These are phyloP conservation scores for Sarcodon sp. DNA, from an alignment of 768 basidiomycete genomes.

Conservation along the genomic window DNA sequence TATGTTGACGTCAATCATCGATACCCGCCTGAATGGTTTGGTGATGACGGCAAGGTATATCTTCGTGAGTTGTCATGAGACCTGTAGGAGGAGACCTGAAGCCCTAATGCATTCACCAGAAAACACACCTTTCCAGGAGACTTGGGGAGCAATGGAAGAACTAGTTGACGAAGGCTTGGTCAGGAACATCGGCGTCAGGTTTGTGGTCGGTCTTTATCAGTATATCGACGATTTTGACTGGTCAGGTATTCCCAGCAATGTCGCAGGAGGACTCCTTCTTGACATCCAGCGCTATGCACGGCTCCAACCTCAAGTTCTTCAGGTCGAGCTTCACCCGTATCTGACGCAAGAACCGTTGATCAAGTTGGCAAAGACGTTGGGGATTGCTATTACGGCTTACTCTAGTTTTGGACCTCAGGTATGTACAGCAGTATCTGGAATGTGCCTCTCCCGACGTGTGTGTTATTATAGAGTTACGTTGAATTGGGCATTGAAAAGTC, in stretches of 20 bases:
- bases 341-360: slow-evolving; percentile 35
- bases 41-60: slow-evolving; percentile 56
- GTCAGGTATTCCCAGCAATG: slow-evolving; percentile 38
- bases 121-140: slow-evolving; percentile 65
- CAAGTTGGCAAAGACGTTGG: slow-evolving; percentile 26
- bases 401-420: slow-evolving; percentile 35
- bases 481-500: slow-evolving; percentile 54
- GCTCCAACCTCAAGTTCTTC: slow-evolving; percentile 41
- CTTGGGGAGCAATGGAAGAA: slow-evolving; percentile 75
- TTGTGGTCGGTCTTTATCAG: slow-evolving; percentile 3
- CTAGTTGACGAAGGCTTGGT: slow-evolving; percentile 57
- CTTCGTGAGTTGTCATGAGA: slow-evolving; percentile 30
- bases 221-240: background rate
- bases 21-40: slow-evolving; percentile 79
- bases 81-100: background rate
- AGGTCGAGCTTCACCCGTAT: slow-evolving; percentile 50
- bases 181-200: slow-evolving; percentile 76
- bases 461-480: slow-evolving; percentile 26
- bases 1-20: slow-evolving; percentile 67
- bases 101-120: slow-evolving; percentile 19
- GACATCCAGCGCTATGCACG: slow-evolving; percentile 75
- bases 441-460: background rate
- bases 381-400: slow-evolving; percentile 41
- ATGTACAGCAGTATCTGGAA: background rate
- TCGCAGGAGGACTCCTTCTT: slow-evolving; percentile 53